Evolutionary conservation across 106 monocot genomes (phyloP).

Genomic region (Dendrobium huoshanense): DNA sequence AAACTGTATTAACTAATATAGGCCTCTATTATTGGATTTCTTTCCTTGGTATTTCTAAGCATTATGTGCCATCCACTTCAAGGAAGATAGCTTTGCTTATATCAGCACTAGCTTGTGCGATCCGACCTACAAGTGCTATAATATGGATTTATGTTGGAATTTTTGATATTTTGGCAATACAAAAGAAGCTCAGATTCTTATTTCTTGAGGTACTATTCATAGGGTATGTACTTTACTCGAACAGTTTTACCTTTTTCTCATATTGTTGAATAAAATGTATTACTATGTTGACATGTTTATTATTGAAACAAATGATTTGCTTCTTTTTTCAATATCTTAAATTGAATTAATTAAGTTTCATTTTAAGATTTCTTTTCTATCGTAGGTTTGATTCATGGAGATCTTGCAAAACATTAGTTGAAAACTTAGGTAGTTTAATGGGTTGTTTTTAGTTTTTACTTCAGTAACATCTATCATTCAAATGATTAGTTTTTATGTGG

Average conservation of each 20-base stretch:
- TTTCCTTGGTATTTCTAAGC: conserved; percentile 22
- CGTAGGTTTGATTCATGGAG: background rate
- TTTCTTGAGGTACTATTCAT: conserved; percentile 79
- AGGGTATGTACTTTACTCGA: conserved; percentile 56
- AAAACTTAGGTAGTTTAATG: background rate
- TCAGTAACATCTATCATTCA: background rate
- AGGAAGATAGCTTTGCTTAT: conserved; percentile 67
- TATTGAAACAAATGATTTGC: background rate
- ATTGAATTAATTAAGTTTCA: background rate
- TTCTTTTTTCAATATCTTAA: background rate
- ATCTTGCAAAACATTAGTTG: conserved; percentile 1
- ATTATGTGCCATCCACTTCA: conserved; percentile 19
- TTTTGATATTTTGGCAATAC: conserved; percentile 36
- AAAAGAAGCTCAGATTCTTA: conserved; percentile 35
- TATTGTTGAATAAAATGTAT: background rate
- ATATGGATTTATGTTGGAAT: conserved; percentile 90
- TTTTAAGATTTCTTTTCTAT: background rate
- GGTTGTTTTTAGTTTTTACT: background rate
- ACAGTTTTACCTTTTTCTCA: background rate
- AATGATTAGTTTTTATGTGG: background rate
- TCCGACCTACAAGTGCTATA: conserved; percentile 93
- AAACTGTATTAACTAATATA: conserved; percentile 60
- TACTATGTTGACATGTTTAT: background rate
- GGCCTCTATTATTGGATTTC: conserved; percentile 80
- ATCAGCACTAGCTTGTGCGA: conserved; percentile 72